Evolutionary conservation across 768 basidiomycete species (phyloP), one percentile per base, ranked within the genome.

Genomic region (Phylloporus sp.): DNA sequence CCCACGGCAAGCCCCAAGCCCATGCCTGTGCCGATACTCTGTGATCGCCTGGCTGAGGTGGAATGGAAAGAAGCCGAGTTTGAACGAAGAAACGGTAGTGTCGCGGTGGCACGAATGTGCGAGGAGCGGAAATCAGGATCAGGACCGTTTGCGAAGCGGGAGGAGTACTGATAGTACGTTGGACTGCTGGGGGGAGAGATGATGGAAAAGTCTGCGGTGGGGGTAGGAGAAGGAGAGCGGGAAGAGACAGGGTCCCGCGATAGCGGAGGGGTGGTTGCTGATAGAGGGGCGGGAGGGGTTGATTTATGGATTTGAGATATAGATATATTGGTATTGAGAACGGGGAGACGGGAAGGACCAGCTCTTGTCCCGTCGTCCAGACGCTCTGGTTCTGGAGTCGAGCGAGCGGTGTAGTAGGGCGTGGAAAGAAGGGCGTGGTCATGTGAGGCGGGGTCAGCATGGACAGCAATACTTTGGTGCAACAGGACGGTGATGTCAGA

Each of bases 201-300:
- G 43, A 77, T 65, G 26, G 74, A 76, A 42, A 70, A 77, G 46
- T 77, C 75, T 15, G 71, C 68, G 22, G 70, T 74, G 13, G 64
- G 69, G 0, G 73, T 48, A 15, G 75, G 76, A 15, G 76, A 78
- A 20, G 72, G 62, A 5, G 75, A 71, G 29, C 73, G 67, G 13
- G 61, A 40, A 26, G 46, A 48, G 7, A n/a, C 14, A 17, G 43
- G 21, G 32, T 41, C 38, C 39, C 42, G 52, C 22, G 53, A 49
- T 31, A 44, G 15, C 4, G 71, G 49, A 56, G 57, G 49, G 55
- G 61, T 47, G 56, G 47, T 11, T 54, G 23, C 61, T 57, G 27
- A 64, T 51, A 32, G 67, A 61, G 40, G 62, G 37, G 49, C 42
- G 31, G 50, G 58, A 61, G 39, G 65, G 50, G 50, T 61, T 53